Conservation (phyloP, 306 rosid species). For the Vigna mungo region DNA sequence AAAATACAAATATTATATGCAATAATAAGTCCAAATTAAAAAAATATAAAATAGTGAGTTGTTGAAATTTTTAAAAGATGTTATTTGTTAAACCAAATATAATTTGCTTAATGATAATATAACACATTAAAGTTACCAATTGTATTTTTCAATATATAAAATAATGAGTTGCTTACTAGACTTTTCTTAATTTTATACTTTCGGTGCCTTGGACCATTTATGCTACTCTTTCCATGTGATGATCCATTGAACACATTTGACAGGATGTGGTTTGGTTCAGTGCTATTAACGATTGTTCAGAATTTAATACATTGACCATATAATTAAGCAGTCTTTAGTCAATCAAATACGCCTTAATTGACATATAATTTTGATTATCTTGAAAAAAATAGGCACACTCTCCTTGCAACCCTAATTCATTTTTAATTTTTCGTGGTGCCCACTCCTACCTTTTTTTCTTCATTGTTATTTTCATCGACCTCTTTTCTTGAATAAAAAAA, state of each 20-base stretch:
- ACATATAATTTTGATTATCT: neutral
- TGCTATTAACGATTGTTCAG: neutral
- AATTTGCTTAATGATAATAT: too few relatives aligned
- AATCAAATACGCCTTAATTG: neutral
- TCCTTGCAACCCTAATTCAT: neutral
- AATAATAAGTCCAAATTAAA: too few relatives aligned
- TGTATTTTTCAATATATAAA: too few relatives aligned
- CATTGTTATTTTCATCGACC: neutral
- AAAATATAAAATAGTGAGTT: too few relatives aligned
- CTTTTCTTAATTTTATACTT: neutral
- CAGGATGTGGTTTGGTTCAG: neutral
- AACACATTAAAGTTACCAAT: too few relatives aligned
- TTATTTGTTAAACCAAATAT: too few relatives aligned
- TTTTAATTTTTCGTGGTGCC: neutral
- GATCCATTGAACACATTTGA: neutral
- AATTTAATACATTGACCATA: conserved; percentile 1
- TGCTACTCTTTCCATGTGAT: neutral
- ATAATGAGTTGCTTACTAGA: too few relatives aligned
- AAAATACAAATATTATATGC: too few relatives aligned
- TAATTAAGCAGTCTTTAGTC: neutral
- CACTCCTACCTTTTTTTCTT: neutral
- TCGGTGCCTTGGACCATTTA: neutral
- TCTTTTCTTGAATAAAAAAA: neutral
- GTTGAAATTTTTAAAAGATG: too few relatives aligned
- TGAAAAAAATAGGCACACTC: neutral